Percentiles rank a stretch among this genome's conserved stretches.
phyloP scores from a whole-genome alignment of 2,329 filamentous ascomycete genomes.

The Fusarium dlaminii region DNA sequence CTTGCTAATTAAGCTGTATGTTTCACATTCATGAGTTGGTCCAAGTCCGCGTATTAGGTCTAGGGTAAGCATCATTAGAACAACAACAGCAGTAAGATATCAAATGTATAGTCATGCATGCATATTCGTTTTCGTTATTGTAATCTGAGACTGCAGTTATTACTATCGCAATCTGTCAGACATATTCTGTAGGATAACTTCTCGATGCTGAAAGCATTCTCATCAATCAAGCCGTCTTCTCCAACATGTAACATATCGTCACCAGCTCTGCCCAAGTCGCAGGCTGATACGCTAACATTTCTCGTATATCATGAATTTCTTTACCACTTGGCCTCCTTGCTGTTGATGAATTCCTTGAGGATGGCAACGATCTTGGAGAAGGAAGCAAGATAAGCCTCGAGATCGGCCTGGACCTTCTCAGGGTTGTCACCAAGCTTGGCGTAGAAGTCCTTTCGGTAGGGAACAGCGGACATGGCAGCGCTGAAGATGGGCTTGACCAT shows the following conservation, averaged over 20 bases:
- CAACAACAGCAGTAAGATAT: not conserved
- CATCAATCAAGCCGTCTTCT: constrained; percentile 16
- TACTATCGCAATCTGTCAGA: constrained; percentile 1
- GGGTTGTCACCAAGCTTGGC: constrained; percentile 79
- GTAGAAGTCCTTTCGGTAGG: constrained; percentile 95
- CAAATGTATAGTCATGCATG: constrained; percentile 1
- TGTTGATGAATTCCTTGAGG: constrained; percentile 68
- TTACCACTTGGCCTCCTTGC: constrained; percentile 69
- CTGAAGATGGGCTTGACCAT: constrained; percentile 91
- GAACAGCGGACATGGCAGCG: constrained; percentile 91
- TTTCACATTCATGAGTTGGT: not conserved
- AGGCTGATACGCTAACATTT: constrained; percentile 3
- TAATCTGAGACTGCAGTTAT: constrained; percentile 7
- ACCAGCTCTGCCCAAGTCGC: constrained; percentile 4
- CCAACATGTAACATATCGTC: constrained; percentile 8
- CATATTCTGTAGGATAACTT: constrained; percentile 8
- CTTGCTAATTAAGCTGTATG: not conserved
- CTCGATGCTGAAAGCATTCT: constrained; percentile 8
- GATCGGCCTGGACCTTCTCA: constrained; percentile 68
- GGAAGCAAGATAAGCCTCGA: constrained; percentile 77
- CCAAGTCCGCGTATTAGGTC: not conserved
- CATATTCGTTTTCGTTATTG: constrained; percentile 32
- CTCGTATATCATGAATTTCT: not conserved
- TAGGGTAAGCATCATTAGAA: not conserved
- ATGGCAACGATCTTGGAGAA: constrained; percentile 83